Conservation (phyloP, 306 rosid genomes). For the Gynostemma pentaphyllum region DNA sequence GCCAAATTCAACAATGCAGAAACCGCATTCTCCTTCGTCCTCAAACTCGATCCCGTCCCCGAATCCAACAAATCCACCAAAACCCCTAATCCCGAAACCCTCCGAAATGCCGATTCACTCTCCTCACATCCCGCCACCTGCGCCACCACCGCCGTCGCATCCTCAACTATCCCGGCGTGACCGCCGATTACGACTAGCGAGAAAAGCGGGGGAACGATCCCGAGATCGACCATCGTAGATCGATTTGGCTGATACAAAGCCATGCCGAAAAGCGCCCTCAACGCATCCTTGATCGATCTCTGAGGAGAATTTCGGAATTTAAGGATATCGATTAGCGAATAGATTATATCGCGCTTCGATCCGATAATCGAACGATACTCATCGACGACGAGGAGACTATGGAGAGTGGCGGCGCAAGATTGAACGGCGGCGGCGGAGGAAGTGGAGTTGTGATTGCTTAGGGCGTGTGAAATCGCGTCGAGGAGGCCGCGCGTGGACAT, state of each 20-base stretch:
- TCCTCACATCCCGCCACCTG: constrained; percentile 93
- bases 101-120: constrained; percentile 49
- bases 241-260: constrained; percentile 62
- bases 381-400: constrained; percentile 67
- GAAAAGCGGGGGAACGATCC: constrained; percentile 55
- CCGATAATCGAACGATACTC: constrained; percentile 65
- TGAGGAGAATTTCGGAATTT: constrained; percentile 38
- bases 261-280: constrained; percentile 70
- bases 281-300: constrained; percentile 69
- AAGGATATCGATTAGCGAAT: constrained; percentile 51
- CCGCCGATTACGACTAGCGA: constrained; percentile 37
- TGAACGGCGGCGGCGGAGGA: constrained; percentile 68
- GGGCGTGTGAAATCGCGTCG: constrained; percentile 67
- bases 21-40: constrained; percentile 71
- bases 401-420: constrained; percentile 70
- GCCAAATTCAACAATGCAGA: constrained; percentile 62
- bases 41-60: constrained; percentile 43
- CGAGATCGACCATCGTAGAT: constrained; percentile 36
- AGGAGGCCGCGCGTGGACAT: constrained; percentile 80
- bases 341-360: constrained; percentile 68
- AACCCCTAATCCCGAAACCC: constrained; percentile 39
- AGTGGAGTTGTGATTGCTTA: constrained; percentile 34
- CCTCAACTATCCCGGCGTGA: constrained; percentile 66
- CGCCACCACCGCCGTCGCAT: constrained; percentile 80
- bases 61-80: constrained; percentile 54